phyloP scores from a whole-genome alignment of 805 yeast species.

The Candida sanyiensis region DNA sequence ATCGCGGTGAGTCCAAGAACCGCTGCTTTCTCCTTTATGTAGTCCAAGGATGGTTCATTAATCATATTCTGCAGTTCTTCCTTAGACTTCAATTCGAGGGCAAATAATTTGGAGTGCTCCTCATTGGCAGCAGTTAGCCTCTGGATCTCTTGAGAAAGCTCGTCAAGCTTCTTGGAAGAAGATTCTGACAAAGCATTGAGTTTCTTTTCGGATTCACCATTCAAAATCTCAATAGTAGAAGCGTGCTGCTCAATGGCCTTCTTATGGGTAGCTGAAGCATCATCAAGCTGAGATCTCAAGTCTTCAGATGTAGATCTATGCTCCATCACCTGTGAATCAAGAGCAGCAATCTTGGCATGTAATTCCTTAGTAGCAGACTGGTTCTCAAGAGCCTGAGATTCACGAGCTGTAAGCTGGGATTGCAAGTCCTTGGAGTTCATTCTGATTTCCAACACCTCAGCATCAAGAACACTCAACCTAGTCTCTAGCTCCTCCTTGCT shows the following conservation, averaged over 20 bases:
- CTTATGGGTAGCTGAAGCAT: constrained; percentile 4
- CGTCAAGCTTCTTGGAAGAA: constrained; percentile 3
- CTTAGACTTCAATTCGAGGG: neutral
- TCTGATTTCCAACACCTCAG: constrained; percentile 2
- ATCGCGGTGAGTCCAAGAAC: constrained; percentile 19
- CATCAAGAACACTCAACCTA: neutral
- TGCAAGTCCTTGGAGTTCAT: constrained; percentile 1
- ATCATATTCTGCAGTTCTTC: constrained; percentile 11
- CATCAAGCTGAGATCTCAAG: constrained; percentile 2
- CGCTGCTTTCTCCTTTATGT: constrained; percentile 25
- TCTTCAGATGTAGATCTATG: constrained; percentile 3
- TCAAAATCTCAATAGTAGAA: constrained; percentile 1
- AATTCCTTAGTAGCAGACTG: too few species aligned
- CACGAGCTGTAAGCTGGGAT: constrained; percentile 4
- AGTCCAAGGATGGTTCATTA: constrained; percentile 29
- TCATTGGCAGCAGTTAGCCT: constrained; percentile 4
- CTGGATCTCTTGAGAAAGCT: constrained; percentile 4
- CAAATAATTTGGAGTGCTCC: neutral
- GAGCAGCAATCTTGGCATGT: neutral
- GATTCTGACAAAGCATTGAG: constrained; percentile 4
- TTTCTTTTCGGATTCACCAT: constrained; percentile 4
- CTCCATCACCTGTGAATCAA: constrained; percentile 1
- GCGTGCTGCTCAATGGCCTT: constrained; percentile 6
- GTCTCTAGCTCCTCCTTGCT: constrained; percentile 5
- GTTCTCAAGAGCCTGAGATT: too few species aligned